Evolutionary conservation across 2,329 filamentous ascomycete genomes (phyloP), one percentile per base, ranked within the genome.

Genomic region (Fusarium agapanthi): DNA sequence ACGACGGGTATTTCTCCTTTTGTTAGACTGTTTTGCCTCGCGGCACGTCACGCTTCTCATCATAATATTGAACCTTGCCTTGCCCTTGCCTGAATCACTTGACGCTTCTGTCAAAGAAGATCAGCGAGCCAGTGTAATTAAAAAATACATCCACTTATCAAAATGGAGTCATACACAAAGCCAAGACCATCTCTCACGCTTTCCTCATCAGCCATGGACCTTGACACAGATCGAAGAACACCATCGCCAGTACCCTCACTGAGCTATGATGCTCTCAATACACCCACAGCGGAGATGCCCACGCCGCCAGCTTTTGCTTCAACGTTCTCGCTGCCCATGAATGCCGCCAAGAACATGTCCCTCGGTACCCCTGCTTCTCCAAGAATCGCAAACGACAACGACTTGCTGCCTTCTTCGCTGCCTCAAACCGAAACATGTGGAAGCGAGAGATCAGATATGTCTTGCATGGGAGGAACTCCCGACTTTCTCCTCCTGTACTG

Each of bases 401-500:
- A 61, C 48, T 58, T 65, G 38, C 32, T 63, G 41, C 64, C 69
- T 43, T 67, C 55, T 34, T 55, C 62, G 9, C 47, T 66, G 22
- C 65, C 70, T 32, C 67, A 67, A 13, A 67, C 56, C 22, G 44
- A 59, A 47, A 63, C 51, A 18, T 73, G 66, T 53, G 65, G 51
- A 41, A 40, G 59, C 7, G 67, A 60, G 18, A 69, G 65, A 34
- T 44, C 60, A 35, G 48, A 50, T 32, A 40, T 72, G 28, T 56
- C 63, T 13, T 41, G 54, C 35, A 47, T 69, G 20, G 59, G 67
- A 20, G 71, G 73, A 22, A 73, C 70, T 10, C 61, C 74, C 16
- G 72, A 73, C n/a, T 77, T 77, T 56, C 65, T 76, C 38, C 67
- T 77, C 47, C 61, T 77, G 26, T 62, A 73, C 30, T 77, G 75